Percentiles rank a stretch among this genome's conserved stretches.
Conservation (phyloP, 805 yeast genomes). For the Soucietia sequanensis region DNA sequence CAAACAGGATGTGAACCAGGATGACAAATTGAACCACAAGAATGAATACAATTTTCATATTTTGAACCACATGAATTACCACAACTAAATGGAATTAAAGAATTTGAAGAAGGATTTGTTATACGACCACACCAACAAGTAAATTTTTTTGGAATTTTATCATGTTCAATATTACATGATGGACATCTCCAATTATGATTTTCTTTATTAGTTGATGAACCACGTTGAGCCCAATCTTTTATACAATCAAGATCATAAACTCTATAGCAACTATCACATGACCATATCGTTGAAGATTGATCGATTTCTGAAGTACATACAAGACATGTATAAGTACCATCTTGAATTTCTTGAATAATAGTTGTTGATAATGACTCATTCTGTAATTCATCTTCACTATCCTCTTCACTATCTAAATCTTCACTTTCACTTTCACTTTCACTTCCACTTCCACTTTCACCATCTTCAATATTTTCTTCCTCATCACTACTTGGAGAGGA, state of each 20-base stretch:
- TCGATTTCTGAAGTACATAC: slow-evolving; percentile 86
- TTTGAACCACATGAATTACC: slow-evolving; percentile 74
- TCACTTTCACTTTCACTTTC: background rate
- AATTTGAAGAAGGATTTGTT: slow-evolving; percentile 59
- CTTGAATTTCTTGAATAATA: slow-evolving; percentile 57
- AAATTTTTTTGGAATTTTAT: slow-evolving; percentile 52
- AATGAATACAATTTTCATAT: slow-evolving; percentile 62
- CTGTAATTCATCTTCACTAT: slow-evolving; percentile 18
- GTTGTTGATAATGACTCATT: slow-evolving; percentile 35
- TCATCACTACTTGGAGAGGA: background rate
- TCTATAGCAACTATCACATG: slow-evolving; percentile 73
- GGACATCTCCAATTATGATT: slow-evolving; percentile 83
- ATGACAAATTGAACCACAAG: slow-evolving; percentile 75
- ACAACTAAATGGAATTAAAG: slow-evolving; percentile 77
- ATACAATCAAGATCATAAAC: slow-evolving; percentile 87
- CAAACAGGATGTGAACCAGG: slow-evolving; percentile 88
- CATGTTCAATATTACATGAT: slow-evolving; percentile 58
- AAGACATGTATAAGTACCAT: slow-evolving; percentile 77
- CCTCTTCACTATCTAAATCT: slow-evolving; percentile 6
- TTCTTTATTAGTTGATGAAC: slow-evolving; percentile 57
- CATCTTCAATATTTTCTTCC: too few species aligned
- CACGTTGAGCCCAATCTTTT: slow-evolving; percentile 79
- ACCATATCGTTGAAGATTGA: slow-evolving; percentile 66
- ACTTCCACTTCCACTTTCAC: too few species aligned
- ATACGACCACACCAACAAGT: slow-evolving; percentile 90